Evolutionary conservation across 1,139 yeast species (phyloP).

Genomic region (Cylindricascospora bacillispora): DNA sequence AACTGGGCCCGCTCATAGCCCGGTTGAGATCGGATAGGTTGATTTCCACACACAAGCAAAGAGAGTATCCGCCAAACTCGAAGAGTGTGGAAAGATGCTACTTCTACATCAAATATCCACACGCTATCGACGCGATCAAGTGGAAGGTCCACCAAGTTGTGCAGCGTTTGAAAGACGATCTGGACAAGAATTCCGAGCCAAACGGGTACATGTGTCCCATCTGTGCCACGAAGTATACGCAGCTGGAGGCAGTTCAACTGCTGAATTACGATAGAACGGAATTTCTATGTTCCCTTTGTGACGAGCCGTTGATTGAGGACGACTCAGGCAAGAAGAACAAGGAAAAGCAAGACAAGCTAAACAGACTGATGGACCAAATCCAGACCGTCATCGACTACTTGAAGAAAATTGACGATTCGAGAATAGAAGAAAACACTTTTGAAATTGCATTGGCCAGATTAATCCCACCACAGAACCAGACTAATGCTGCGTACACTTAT

Average conservation of each 20-base stretch:
- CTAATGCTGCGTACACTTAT: conserved; percentile 50
- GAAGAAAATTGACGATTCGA: conserved; percentile 74
- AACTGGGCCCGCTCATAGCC: conserved; percentile 71
- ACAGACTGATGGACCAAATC: conserved; percentile 74
- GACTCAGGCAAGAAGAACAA: conserved; percentile 77
- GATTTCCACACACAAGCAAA: conserved; percentile 53
- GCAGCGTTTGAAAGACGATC: conserved; percentile 62
- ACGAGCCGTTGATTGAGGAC: conserved; percentile 65
- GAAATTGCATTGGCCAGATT: conserved; percentile 68
- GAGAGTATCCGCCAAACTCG: conserved; percentile 67
- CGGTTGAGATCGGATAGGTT: conserved; percentile 74
- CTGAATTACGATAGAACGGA: conserved; percentile 68
- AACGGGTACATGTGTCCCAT: conserved; percentile 88
- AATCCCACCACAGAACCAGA: conserved; percentile 69
- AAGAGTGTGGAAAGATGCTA: conserved; percentile 66
- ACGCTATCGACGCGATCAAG: conserved; percentile 88
- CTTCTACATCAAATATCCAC: conserved; percentile 79
- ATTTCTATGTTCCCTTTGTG: conserved; percentile 79
- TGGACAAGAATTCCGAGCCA: conserved; percentile 74
- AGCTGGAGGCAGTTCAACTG: conserved; percentile 76
- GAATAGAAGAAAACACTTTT: conserved; percentile 79
- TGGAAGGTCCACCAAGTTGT: conserved; percentile 93
- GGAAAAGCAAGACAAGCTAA: conserved; percentile 70
- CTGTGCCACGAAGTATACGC: conserved; percentile 69
- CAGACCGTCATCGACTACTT: conserved; percentile 78